Conservation (phyloP, 495 filamentous ascomycete species). For the Lasiosphaeria miniovina region DNA sequence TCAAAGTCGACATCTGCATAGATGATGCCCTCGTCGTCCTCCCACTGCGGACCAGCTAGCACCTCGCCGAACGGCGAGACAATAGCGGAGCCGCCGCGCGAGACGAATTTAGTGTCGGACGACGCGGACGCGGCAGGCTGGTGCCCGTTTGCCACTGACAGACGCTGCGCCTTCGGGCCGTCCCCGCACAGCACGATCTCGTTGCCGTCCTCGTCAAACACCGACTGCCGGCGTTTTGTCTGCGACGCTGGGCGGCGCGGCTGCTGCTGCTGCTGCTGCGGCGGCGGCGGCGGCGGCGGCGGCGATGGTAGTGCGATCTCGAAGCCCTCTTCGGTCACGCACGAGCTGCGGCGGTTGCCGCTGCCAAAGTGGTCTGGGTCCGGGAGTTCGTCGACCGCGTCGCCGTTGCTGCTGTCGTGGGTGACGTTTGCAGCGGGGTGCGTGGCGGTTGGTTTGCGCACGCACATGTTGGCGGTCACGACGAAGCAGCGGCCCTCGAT, state of each 20-base stretch:
- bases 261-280: too few species aligned
- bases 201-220: conserved; percentile 47
- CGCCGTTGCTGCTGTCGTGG: conserved; percentile 2
- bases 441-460: conserved; percentile 30
- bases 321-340: conserved; percentile 35
- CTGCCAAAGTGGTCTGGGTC: not conserved
- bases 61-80: conserved; percentile 75
- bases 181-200: conserved; percentile 39
- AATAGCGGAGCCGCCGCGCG: conserved; percentile 78
- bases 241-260: not conserved
- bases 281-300: not conserved
- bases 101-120: conserved; percentile 43
- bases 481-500: conserved; percentile 82
- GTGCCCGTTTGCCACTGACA: not conserved
- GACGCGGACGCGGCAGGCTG: not conserved
- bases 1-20: conserved; percentile 50
- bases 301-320: conserved; percentile 37
- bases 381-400: not conserved
- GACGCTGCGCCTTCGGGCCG: not conserved
- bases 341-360: conserved; percentile 26
- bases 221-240: conserved; percentile 25
- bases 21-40: conserved; percentile 57
- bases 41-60: conserved; percentile 79
- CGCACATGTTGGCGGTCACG: conserved; percentile 82
- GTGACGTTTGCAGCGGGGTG: not conserved